Base-by-base conservation (phyloP, 768 basidiomycete species). In the Kwoniella pini region DNA sequence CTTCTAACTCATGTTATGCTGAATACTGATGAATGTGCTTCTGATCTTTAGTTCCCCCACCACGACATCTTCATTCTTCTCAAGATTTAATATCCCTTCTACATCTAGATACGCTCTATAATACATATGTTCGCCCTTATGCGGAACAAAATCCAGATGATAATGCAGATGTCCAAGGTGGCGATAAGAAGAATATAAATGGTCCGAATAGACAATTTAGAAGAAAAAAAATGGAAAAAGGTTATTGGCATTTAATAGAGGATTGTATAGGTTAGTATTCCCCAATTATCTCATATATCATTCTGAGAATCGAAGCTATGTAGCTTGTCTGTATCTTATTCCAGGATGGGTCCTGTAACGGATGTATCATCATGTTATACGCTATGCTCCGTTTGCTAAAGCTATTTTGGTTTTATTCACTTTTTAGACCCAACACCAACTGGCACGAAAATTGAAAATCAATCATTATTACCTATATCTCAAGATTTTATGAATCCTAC, bases 81-180 rank as follows among this genome's bases (percentile, higher is more conserved):
- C 65, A 59, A 6, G 72, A 74, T 27, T 57, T 71, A 44, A 67
- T 74, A 19, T 69, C 69, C 24, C 62, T 71, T 27, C 64, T 74
- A 22, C 60, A 67, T 50, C 72, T 74, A 19, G 65, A 61, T 12
- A 24, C 64, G 22, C 58, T 70, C 9, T 74, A 69, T 48, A 67
- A 74, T 52, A 60, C 64, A 50, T 71, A 70, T 52, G 69, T 74
- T 10, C 56, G 67, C 5, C 72, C 72, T 6, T 74, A 62, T 36
- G 67, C 69, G 17, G 55, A 62, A 27, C 27, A 61, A 7, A 30
- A 54, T 2, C 45, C 56, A 19, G 64, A 64, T 5, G 62, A 60
- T 11, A 7, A 54, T 2, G 39, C 56, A 19, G 64, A 64, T 5
- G 62, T 57, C 6, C 3, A 6, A 13, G n/a, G 39, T 3, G 40